Evolutionary conservation across 495 filamentous ascomycete genomes (phyloP), one percentile per base, ranked within the genome.

Genomic region (Cercophora newfieldiana): DNA sequence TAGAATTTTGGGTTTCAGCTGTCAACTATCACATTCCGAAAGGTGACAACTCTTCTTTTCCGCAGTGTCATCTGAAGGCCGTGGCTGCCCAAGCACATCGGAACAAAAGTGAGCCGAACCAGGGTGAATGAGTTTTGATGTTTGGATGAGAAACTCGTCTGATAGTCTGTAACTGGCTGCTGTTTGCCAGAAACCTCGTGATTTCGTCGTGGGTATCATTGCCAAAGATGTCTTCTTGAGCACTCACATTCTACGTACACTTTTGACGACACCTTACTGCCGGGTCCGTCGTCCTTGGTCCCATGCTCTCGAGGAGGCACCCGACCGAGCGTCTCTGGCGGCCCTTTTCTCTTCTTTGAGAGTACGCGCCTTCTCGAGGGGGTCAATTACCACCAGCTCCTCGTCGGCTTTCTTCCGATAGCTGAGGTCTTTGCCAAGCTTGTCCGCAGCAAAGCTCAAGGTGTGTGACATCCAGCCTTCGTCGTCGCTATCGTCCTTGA

Each of bases 361-460:
- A 48, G 91, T 90, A 76, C 85, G 87, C 60, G 90, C 89, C 70
- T 90, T 94, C 78, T 94, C 93, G 60, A 91, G 80, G 1, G 96
- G 96, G 79, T 99, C 96, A 78, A 98, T 97, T 1, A 98, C 93
- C 65, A 96, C 90, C 55, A 99, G 78, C 71, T 97, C 93, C 69
- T 95, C 91, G 65, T 91, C 90, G 54, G 93, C 92, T 72, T 91
- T 90, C 78, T 89, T 88, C 76, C 94, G 92, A 85, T 93, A 97
- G 37, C 86, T 91, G 61, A 97, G 75, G 75, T 97, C 93, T 73
- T 98, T 98, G 33, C 96, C 95, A 2, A 96, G 76, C 63, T 89
- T 89, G 73, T 99, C 96, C 66, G 93, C 94, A 19, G 89, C 88
- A 78, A 97, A 98, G 14, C 80, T 92, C 33, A 99, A 78, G 10